Base-by-base conservation (phyloP, 1,139 yeast species). In the Ogataea hybrid region DNA sequence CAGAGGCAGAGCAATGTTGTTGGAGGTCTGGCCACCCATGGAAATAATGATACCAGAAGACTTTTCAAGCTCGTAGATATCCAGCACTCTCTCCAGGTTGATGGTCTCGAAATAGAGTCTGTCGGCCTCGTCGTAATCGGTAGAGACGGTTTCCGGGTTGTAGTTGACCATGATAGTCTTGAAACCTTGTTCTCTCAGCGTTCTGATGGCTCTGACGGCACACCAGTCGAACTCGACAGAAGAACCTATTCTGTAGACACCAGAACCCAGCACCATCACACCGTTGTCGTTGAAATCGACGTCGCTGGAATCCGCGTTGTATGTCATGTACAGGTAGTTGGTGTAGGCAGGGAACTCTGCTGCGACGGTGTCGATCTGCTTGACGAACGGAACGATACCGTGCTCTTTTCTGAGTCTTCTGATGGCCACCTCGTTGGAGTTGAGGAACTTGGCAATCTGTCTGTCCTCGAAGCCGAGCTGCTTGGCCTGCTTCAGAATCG, bases 191-290 rank as follows among this genome's bases (percentile, higher is more conserved):
- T 85, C 87, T 61, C 98, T 81, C 62, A 92, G 76, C 33, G 98
- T 88, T 71, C 98, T 83, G 52, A 89, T 95, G 42, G 98, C 95
- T 53, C 94, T 79, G 46, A 92, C 98, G 39, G 97, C 98, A 77
- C 98, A 92, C 98, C 98, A 92, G 70, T 92, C 98, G 59, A 92
- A 92, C 70, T 92, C 98, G 47, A 92, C 98, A 17, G 97, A 90
- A 4, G 97, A 90, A 50, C 99, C 99, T 64, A 92, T 92, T 68
- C 99, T 81, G 77, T 92, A 92, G 41, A 92, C 99, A 71, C 99
- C 98, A 15, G 97, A 90, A 45, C 98, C 99, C 53, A 92, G 74
- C 25, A 92, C 98, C 79, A 92, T 73, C 51, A 94, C 84, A 60
- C 98, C 98, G 53, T 88, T 78, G 53, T 92, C 97, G 57, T 85